A percentile compares a stretch with the other conserved stretches of the same genome.
phyloP scores from a whole-genome alignment of 2,329 filamentous ascomycete species.

The Pleochaeta shiraiana region DNA sequence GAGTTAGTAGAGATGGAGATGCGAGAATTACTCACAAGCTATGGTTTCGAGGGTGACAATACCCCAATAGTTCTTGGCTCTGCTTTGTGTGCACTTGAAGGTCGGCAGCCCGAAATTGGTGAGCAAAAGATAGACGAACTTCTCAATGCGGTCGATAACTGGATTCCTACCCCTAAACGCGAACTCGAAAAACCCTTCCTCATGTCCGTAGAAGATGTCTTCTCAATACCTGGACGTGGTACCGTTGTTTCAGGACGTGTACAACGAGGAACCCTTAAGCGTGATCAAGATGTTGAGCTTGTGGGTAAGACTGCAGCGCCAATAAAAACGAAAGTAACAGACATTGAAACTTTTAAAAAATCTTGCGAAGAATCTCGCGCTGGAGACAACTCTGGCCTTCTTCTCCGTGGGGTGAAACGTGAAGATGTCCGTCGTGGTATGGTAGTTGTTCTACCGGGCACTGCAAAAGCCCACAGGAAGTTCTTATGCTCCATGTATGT shows the following conservation, averaged over 20 bases:
- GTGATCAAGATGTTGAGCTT: conserved; percentile 83
- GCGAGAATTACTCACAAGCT: conserved; percentile 81
- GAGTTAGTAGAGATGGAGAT: conserved; percentile 99
- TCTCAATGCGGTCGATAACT: conserved; percentile 69
- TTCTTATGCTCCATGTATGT: conserved; percentile 96
- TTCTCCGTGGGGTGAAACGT: conserved; percentile 87
- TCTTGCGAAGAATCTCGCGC: conserved; percentile 91
- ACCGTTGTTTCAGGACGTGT: conserved; percentile 95
- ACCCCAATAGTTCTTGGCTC: conserved; percentile 96
- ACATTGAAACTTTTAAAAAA: conserved; percentile 99
- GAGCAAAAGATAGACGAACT: conserved; percentile 77
- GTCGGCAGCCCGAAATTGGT: conserved; percentile 72
- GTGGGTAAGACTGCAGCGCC: conserved; percentile 62
- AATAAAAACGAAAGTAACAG: conserved; percentile 98
- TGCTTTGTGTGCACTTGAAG: conserved; percentile 81
- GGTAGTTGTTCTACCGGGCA: conserved; percentile 71
- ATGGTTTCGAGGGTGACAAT: conserved; percentile 95
- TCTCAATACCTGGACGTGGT: conserved; percentile 80
- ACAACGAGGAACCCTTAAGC: conserved; percentile 86
- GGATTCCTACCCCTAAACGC: conserved; percentile 91
- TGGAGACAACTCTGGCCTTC: conserved; percentile 93
- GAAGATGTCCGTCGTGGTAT: conserved; percentile 91
- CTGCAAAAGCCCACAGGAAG: conserved; percentile 68
- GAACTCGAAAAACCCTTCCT: conserved; percentile 97
- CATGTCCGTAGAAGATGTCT: conserved; percentile 92